These are phyloP conservation scores for Entomophthora muscae DNA, from an alignment of 371 early-diverging fungal genomes.

Conservation along the genomic window DNA sequence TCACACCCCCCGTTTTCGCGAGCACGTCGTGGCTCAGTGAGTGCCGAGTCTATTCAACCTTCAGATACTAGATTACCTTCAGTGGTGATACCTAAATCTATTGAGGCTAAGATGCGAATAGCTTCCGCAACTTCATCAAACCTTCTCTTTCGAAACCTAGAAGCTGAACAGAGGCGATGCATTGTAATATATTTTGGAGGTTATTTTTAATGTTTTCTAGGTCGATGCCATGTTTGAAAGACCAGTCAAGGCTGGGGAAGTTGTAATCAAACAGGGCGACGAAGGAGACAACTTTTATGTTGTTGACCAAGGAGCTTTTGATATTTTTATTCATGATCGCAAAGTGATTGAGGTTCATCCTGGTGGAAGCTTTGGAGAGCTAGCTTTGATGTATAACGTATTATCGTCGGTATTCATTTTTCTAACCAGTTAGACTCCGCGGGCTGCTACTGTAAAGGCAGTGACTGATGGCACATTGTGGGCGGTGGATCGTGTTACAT, in stretches of 20 bases:
- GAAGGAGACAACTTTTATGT: conserved; percentile 96
- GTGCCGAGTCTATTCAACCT: conserved; percentile 8
- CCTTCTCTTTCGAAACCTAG: conserved; percentile 5
- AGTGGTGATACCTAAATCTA: not conserved
- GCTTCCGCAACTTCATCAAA: conserved; percentile 5
- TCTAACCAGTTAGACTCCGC: conserved; percentile 26
- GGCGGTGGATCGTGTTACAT: conserved; percentile 91
- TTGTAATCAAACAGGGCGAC: conserved; percentile 88
- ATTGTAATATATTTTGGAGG: not conserved
- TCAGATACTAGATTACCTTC: not conserved
- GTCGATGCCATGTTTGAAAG: conserved; percentile 93
- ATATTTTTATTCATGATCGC: conserved; percentile 60
- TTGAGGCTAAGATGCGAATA: conserved; percentile 6
- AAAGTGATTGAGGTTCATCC: conserved; percentile 64
- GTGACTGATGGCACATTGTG: conserved; percentile 72
- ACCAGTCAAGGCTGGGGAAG: conserved; percentile 42
- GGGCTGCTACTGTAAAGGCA: conserved; percentile 89
- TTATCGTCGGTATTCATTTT: not conserved
- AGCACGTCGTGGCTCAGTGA: conserved; percentile 4
- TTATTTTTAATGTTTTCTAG: not conserved
- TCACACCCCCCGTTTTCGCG: not conserved
- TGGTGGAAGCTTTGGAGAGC: conserved; percentile 89
- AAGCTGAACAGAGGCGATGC: conserved; percentile 1
- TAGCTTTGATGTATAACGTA: conserved; percentile 92
- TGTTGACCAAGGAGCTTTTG: conserved; percentile 88